phyloP scores from a whole-genome alignment of 139 green algal species.

The Desmodesmus armatus region DNA sequence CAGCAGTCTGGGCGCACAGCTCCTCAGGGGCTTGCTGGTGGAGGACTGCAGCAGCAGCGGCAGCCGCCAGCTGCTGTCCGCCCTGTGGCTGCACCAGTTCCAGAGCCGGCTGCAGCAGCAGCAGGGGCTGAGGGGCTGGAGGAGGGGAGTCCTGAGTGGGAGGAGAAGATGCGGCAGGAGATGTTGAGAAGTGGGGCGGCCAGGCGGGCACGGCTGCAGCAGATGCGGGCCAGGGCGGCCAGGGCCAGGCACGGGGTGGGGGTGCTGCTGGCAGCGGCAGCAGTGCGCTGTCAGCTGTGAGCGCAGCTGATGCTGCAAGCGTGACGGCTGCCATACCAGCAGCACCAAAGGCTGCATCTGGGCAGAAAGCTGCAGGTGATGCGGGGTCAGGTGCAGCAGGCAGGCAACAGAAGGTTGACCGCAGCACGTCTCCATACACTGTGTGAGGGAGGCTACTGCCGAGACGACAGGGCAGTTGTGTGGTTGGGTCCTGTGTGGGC shows the following conservation, averaged over 20 bases:
- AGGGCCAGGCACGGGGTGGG: too few species aligned
- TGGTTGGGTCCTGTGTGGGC: too few species aligned
- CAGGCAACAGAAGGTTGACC: too few species aligned
- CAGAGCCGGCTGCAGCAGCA: not conserved
- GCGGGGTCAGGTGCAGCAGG: not conserved
- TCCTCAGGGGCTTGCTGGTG: too few species aligned
- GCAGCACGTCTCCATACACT: too few species aligned
- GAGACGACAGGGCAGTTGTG: too few species aligned
- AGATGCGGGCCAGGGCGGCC: too few species aligned
- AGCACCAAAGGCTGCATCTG: not conserved
- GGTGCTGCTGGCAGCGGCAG: conserved; percentile 38
- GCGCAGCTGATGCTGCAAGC: too few species aligned
- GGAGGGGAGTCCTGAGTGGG: conserved; percentile 26
- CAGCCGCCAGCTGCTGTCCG: too few species aligned
- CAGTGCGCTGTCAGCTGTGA: not conserved
- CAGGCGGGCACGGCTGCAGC: conserved; percentile 13
- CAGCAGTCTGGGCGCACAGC: not conserved
- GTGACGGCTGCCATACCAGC: too few species aligned
- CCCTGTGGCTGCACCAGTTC: too few species aligned
- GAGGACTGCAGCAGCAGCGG: not conserved
- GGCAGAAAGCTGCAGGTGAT: not conserved
- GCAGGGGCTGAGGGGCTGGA: not conserved
- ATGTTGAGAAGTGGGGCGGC: conserved; percentile 15
- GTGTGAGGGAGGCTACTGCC: too few species aligned
- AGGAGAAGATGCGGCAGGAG: not conserved